Conservation (phyloP, 1,139 yeast species). For the Trichomonascaceae sp. region DNA sequence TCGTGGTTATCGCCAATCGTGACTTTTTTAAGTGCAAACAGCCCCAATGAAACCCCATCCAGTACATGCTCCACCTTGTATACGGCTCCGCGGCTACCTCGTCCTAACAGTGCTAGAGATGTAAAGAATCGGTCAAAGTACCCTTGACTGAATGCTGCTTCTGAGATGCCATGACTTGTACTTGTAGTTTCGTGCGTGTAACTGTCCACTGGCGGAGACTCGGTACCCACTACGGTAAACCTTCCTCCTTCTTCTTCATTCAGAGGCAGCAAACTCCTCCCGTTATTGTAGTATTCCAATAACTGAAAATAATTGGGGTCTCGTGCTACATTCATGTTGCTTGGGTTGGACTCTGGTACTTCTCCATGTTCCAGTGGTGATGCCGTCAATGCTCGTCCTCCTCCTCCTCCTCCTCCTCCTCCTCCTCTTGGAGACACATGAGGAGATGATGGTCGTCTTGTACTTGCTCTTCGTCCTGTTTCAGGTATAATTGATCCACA, state of each 20-base stretch:
- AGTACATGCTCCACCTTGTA: constrained; percentile 70
- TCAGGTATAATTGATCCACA: constrained; percentile 16
- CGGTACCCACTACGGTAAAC: background rate
- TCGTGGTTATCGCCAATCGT: constrained; percentile 65
- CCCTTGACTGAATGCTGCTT: constrained; percentile 8
- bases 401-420: constrained; percentile 3
- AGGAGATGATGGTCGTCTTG: background rate
- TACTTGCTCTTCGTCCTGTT: constrained; percentile 4
- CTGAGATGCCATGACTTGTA: constrained; percentile 6
- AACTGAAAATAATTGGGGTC: constrained; percentile 21
- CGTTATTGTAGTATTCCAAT: constrained; percentile 8
- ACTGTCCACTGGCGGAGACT: background rate
- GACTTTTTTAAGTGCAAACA: constrained; percentile 72
- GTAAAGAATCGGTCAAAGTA: constrained; percentile 40
- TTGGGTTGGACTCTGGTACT: too few relatives aligned
- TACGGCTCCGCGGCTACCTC: constrained; percentile 78
- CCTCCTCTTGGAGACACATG: background rate
- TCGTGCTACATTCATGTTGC: constrained; percentile 3
- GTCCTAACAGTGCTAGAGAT: constrained; percentile 41
- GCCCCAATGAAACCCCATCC: constrained; percentile 58
- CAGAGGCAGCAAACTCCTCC: background rate
- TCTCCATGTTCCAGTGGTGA: background rate
- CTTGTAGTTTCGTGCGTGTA: background rate
- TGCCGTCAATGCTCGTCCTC: background rate
- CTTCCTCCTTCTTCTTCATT: too few relatives aligned